Percentiles rank a stretch among this genome's conserved stretches.
Conservation (phyloP, 192 early-diverging fungal species). For the Coemansia sp. region DNA sequence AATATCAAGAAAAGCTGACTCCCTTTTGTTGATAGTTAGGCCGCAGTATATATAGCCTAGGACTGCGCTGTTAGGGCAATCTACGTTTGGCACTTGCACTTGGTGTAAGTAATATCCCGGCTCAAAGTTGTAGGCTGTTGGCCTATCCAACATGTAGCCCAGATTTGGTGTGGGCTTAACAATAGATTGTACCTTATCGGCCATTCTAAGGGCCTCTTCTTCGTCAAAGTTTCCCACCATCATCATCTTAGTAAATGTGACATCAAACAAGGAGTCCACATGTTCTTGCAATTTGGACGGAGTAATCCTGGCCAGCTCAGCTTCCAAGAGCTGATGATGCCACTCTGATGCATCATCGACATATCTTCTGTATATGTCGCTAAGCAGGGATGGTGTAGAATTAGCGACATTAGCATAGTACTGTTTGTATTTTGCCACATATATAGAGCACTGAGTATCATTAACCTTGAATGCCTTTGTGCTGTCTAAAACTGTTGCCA, state of each 20-base stretch:
- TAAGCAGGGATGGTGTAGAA: too few relatives aligned
- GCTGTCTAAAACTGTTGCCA: not conserved
- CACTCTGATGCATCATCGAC: not conserved
- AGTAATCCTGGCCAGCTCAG: not conserved
- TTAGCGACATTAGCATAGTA: not conserved
- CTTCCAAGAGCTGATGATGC: not conserved
- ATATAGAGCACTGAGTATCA: too few relatives aligned
- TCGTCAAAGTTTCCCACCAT: not conserved
- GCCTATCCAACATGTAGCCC: slow-evolving; percentile 86
- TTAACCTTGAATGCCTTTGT: not conserved
- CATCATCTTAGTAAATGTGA: slow-evolving; percentile 1
- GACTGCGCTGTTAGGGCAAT: not conserved
- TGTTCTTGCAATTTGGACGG: slow-evolving; percentile 2
- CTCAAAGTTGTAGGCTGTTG: slow-evolving; percentile 84
- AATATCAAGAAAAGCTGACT: slow-evolving; percentile 49
- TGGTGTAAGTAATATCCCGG: slow-evolving; percentile 57
- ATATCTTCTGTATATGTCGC: too few relatives aligned
- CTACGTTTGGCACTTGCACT: not conserved
- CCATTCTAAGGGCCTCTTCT: not conserved
- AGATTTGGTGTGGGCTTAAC: slow-evolving; percentile 5
- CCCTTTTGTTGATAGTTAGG: not conserved
- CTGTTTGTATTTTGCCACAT: not conserved
- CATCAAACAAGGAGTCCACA: slow-evolving; percentile 26
- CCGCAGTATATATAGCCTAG: not conserved
- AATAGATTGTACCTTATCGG: slow-evolving; percentile 9